Evolutionary conservation across 2,329 filamentous ascomycete species (phyloP).

Genomic region (Pseudogymnoascus pannorum): DNA sequence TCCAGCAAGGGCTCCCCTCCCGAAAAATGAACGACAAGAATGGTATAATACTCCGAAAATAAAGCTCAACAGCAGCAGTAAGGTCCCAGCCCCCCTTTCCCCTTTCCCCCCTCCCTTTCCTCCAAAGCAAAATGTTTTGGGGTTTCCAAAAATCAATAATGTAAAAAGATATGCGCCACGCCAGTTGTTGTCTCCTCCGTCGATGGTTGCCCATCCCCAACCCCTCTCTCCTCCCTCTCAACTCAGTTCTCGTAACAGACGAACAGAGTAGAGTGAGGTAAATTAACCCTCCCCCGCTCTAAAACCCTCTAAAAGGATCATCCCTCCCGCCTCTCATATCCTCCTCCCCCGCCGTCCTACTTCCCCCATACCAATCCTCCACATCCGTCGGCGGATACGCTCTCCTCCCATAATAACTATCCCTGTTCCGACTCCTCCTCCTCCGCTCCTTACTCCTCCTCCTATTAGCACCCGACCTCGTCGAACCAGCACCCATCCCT

Average conservation of each 20-base stretch:
- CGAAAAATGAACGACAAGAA: not conserved
- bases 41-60: not conserved
- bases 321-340: slow-evolving; percentile 40
- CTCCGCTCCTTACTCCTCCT: slow-evolving; percentile 23
- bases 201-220: not conserved
- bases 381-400: slow-evolving; percentile 28
- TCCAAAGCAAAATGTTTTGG: not conserved
- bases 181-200: not conserved
- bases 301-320: slow-evolving; percentile 58
- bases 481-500: slow-evolving; percentile 6
- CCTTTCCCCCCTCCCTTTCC: not conserved
- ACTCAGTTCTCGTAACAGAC: too few species aligned
- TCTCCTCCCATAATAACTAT: slow-evolving; percentile 23
- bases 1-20: not conserved
- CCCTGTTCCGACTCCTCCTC: slow-evolving; percentile 23
- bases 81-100: not conserved
- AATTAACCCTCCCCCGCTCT: slow-evolving; percentile 7
- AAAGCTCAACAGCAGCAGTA: not conserved
- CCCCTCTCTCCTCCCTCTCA: not conserved
- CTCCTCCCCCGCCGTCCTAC: slow-evolving; percentile 43
- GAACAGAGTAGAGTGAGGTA: too few species aligned
- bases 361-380: slow-evolving; percentile 43
- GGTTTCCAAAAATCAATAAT: too few species aligned
- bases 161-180: not conserved
- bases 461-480: slow-evolving; percentile 20